Conservation (phyloP, 441 rosid genomes). For the Syzygium syzygioides region DNA sequence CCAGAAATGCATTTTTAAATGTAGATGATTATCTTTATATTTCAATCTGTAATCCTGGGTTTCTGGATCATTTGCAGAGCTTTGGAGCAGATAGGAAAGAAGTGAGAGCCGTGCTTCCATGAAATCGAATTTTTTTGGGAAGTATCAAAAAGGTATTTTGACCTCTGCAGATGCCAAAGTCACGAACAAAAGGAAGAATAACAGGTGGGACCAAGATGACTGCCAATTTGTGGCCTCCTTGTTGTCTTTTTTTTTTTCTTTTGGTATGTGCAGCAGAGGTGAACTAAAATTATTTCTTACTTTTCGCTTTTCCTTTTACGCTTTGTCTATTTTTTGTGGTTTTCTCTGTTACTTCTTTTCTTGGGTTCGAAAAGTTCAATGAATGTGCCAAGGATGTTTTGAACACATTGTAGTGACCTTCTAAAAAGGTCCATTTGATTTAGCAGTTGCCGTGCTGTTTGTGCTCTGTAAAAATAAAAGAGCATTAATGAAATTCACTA, state of each 20-base stretch:
- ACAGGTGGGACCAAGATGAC: neutral
- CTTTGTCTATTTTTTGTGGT: neutral
- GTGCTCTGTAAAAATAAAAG: neutral
- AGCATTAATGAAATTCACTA: neutral
- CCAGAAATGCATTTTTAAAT: neutral
- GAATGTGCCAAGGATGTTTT: neutral
- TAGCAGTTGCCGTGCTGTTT: neutral
- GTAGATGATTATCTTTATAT: neutral
- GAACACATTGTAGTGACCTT: neutral
- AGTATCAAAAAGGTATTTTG: neutral
- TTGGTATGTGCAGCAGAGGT: neutral
- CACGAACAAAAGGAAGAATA: neutral
- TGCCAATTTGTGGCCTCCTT: neutral
- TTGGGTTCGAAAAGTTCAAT: neutral
- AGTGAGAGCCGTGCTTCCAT: slow-evolving; percentile 60
- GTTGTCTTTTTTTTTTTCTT: neutral
- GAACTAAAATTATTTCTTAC: neutral
- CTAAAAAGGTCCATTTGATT: neutral
- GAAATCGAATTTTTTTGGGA: neutral
- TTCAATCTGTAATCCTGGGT: neutral
- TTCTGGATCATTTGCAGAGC: slow-evolving; percentile 39
- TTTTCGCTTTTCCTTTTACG: neutral
- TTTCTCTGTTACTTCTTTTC: neutral
- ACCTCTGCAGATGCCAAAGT: neutral
- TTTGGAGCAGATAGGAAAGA: slow-evolving; percentile 91